Conservation (phyloP, 352 stramenopile species). For the Phytophthora sojae region DNA sequence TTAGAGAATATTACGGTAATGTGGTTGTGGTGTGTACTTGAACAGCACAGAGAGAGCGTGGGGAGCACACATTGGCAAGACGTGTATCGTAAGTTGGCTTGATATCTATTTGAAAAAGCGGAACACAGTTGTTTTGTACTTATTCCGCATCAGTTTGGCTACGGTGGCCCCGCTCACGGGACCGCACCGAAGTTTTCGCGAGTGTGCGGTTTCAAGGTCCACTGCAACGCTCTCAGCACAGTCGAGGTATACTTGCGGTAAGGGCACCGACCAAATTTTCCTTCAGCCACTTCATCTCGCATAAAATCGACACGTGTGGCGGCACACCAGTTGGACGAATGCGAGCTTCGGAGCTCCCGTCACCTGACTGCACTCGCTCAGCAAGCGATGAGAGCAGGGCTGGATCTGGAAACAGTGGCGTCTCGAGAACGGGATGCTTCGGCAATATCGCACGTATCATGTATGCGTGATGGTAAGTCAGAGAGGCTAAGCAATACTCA, state of each 20-base stretch:
- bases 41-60: no score
- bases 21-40: no score
- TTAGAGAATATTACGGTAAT: background rate
- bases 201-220: no score
- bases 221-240: no score
- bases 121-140: background rate
- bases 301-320: conserved; percentile 6
- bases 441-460: background rate
- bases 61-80: no score
- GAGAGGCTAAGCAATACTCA: conserved; percentile 8
- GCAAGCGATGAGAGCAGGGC: background rate
- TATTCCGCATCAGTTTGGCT: background rate
- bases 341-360: background rate
- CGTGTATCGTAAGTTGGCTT: no score
- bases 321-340: conserved; percentile 10
- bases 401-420: background rate
- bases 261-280: background rate
- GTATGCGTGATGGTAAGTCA: conserved; percentile 4
- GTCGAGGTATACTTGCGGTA: no score
- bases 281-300: conserved; percentile 16
- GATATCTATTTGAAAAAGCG: no score
- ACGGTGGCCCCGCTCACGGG: no score
- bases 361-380: background rate
- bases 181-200: no score
- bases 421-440: conserved; percentile 4